Conservation (phyloP, 805 yeast genomes). For the Zygoascus flipseniorum region DNA sequence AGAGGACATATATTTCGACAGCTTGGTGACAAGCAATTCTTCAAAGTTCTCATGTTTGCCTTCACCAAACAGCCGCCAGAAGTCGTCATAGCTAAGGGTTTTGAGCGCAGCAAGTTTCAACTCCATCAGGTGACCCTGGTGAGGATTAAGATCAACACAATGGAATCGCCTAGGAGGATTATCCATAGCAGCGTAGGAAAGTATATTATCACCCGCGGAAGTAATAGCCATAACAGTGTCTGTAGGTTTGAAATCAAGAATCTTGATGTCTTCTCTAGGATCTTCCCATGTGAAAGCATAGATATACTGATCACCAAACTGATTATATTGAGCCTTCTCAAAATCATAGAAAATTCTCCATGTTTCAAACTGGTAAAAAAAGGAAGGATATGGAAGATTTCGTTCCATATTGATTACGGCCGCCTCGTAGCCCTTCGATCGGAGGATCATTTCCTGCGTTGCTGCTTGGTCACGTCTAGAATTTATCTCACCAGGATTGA, state of each 20-base stretch:
- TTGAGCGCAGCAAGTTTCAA: slow-evolving; percentile 66
- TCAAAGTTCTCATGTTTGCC: slow-evolving; percentile 52
- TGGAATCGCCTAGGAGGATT: slow-evolving; percentile 70
- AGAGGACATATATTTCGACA: slow-evolving; percentile 67
- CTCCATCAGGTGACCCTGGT: slow-evolving; percentile 73
- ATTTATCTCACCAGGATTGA: slow-evolving; percentile 9
- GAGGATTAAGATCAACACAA: slow-evolving; percentile 79
- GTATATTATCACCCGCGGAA: slow-evolving; percentile 77
- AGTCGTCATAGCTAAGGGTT: slow-evolving; percentile 43
- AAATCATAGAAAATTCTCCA: slow-evolving; percentile 81
- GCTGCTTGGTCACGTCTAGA: slow-evolving; percentile 3
- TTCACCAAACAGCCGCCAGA: slow-evolving; percentile 71
- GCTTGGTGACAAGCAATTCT: slow-evolving; percentile 43
- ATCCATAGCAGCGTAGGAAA: slow-evolving; percentile 64
- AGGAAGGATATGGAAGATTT: slow-evolving; percentile 69
- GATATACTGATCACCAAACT: slow-evolving; percentile 70
- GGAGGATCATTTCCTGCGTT: slow-evolving; percentile 6
- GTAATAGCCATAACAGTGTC: slow-evolving; percentile 79
- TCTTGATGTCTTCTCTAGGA: slow-evolving; percentile 68
- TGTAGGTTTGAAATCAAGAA: slow-evolving; percentile 48
- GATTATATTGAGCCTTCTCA: slow-evolving; percentile 53
- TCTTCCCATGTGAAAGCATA: slow-evolving; percentile 91
- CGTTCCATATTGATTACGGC: slow-evolving; percentile 53
- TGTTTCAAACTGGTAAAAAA: slow-evolving; percentile 66
- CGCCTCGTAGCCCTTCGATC: slow-evolving; percentile 66